Conservation (phyloP, 768 basidiomycete genomes). For the Termitomyces titanicus region DNA sequence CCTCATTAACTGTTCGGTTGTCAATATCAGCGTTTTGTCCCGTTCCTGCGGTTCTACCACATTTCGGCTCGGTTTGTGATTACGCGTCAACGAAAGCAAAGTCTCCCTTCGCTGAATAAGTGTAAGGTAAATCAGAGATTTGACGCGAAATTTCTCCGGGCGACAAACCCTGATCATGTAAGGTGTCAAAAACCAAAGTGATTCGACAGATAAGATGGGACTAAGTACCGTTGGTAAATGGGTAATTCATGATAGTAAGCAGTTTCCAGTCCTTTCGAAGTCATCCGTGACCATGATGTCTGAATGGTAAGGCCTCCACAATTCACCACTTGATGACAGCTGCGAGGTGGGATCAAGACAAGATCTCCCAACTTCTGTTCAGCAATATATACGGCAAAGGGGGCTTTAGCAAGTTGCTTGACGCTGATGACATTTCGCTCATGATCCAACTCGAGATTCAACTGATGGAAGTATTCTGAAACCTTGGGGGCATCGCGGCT, state of each 20-base stretch:
- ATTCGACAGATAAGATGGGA: conserved; percentile 8
- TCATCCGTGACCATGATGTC: conserved; percentile 86
- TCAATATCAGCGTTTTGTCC: conserved; percentile 8
- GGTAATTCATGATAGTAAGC: conserved; percentile 75
- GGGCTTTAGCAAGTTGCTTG: conserved; percentile 59
- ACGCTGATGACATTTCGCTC: conserved; percentile 64
- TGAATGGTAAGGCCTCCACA: conserved; percentile 78
- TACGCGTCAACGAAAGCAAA: not conserved
- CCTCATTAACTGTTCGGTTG: conserved; percentile 33
- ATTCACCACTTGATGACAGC: conserved; percentile 84
- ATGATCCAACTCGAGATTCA: conserved; percentile 63
- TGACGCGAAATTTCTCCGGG: conserved; percentile 71
- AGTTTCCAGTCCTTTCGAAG: conserved; percentile 49
- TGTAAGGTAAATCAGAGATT: conserved; percentile 57
- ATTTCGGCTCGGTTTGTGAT: not conserved
- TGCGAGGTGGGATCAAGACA: conserved; percentile 75
- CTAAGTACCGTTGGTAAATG: conserved; percentile 72
- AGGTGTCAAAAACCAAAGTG: not conserved
- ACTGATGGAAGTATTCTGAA: conserved; percentile 52
- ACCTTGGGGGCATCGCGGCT: conserved; percentile 51
- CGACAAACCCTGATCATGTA: conserved; percentile 63
- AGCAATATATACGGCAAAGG: conserved; percentile 64
- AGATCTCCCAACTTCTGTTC: conserved; percentile 78
- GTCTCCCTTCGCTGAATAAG: conserved; percentile 29
- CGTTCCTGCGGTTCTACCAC: not conserved